Conservation (phyloP, 352 stramenopile species). For the Phytophthora megakarya region DNA sequence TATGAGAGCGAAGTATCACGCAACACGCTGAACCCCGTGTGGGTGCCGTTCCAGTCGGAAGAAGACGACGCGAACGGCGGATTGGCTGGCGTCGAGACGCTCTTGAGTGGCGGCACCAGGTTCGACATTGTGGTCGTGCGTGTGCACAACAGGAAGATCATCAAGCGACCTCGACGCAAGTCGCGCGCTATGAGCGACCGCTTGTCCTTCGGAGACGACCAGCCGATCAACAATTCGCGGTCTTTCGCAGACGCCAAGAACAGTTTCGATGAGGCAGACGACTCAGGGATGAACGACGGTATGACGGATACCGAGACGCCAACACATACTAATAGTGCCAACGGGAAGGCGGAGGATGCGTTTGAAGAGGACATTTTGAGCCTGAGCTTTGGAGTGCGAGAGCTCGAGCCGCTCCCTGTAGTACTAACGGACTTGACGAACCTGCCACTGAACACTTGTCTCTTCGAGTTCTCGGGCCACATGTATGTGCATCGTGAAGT, state of each 20-base stretch:
- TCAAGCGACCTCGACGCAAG: constrained; percentile 53
- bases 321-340: constrained; percentile 12
- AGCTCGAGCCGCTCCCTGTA: constrained; percentile 73
- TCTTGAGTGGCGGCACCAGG: constrained; percentile 54
- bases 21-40: constrained; percentile 80
- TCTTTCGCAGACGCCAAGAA: constrained; percentile 40
- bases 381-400: constrained; percentile 65
- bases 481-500: constrained; percentile 74
- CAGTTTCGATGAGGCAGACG: constrained; percentile 43
- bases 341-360: constrained; percentile 12
- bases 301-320: constrained; percentile 32
- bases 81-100: constrained; percentile 36
- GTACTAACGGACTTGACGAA: constrained; percentile 63
- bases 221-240: constrained; percentile 49
- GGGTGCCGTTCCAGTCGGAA: constrained; percentile 76
- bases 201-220: constrained; percentile 47
- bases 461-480: constrained; percentile 77
- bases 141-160: constrained; percentile 51
- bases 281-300: constrained; percentile 32
- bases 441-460: constrained; percentile 79
- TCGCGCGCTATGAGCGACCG: constrained; percentile 49
- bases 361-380: constrained; percentile 65
- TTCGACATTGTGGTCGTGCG: constrained; percentile 77
- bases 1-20: constrained; percentile 78
- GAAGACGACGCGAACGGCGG: constrained; percentile 34